Percentiles rank a stretch among this genome's conserved stretches.
Evolutionary conservation across 768 basidiomycete species (phyloP).

Genomic region (Melanogaster broomeanus): DNA sequence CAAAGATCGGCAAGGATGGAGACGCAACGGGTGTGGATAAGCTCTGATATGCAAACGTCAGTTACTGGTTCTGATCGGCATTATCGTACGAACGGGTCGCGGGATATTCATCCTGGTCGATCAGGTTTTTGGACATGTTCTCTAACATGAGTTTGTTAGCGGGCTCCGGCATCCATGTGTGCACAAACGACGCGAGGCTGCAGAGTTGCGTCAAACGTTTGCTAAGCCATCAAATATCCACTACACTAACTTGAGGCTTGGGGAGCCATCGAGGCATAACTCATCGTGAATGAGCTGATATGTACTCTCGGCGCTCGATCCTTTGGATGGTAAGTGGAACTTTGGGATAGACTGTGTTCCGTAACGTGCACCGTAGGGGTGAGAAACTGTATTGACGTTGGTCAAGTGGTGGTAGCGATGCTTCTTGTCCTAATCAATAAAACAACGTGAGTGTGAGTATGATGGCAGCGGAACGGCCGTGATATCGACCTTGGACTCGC

Average conservation of each 20-base stretch:
- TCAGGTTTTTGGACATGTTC: conserved; percentile 67
- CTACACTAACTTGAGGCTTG: conserved; percentile 47
- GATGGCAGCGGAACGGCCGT: neutral
- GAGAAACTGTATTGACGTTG: conserved; percentile 34
- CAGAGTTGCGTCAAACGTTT: conserved; percentile 2
- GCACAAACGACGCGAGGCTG: conserved; percentile 63
- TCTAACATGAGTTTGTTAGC: conserved; percentile 60
- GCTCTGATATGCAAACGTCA: conserved; percentile 24
- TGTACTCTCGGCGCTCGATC: conserved; percentile 50
- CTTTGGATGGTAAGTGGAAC: conserved; percentile 63
- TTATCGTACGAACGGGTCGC: conserved; percentile 41
- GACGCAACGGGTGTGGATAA: conserved; percentile 47
- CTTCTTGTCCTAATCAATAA: conserved; percentile 48
- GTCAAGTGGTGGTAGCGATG: conserved; percentile 38
- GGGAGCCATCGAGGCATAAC: conserved; percentile 54
- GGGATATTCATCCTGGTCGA: conserved; percentile 73
- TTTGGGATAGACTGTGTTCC: conserved; percentile 71
- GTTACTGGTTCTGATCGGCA: neutral
- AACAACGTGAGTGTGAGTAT: neutral
- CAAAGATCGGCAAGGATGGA: conserved; percentile 68
- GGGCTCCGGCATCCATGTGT: conserved; percentile 61
- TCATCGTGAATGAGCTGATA: conserved; percentile 69
- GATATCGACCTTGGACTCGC: conserved; percentile 49
- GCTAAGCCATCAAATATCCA: neutral
- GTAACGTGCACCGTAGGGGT: conserved; percentile 64